Base-by-base conservation (phyloP, 164 flowering plant genomes). In the Aristolochia contorta region DNA sequence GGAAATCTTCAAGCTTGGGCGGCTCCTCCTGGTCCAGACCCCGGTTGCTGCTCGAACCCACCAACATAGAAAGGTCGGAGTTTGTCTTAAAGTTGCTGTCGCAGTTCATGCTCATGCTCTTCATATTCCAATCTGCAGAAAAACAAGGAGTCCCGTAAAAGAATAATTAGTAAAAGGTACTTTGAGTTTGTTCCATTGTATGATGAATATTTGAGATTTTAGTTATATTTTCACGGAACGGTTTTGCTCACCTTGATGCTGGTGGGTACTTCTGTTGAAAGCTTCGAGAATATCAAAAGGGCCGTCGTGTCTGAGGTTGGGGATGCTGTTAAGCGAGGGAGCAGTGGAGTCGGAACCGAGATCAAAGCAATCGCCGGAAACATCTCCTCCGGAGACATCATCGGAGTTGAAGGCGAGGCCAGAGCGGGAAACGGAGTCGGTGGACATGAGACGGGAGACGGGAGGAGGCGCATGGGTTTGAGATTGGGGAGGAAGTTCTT, bases 1-100 rank as follows among this genome's bases (percentile, higher is more conserved):
- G 81, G 62, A 92, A 89, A 65, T 89, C 86, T 65, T 92, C 98
- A 2, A 92, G 89, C 75, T 89, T 91, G 13, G 96, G 96, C 24
- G 96, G 96, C 24, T 70, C 82, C 47, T 78, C 80, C 4, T 62
- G 68, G 33, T 68, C 71, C 12, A 69, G 69, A 60, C 62, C 71
- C 21, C 76, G 78, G 58, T 59, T 72, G 58, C 61, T 75, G 71
- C 72, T 73, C 62, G 83, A 69, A 69, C 76, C 78, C 76, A 79
- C 74, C 1, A 82, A 47, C 79, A 77, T 72, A 1, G 77, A 68
- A 12, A 71, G 53, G 24, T 71, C 84, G 2, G 83, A 73, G 58
- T 59, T 68, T 53, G 74, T 61, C 57, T 77, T 83, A 79, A 72
- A 77, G 84, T 64, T 73, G 25, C 18, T 52, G 19, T 59, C 62